Evolutionary conservation across 352 stramenopile species (phyloP), one percentile per base, ranked within the genome.

Genomic region (Blastocystis sp.): DNA sequence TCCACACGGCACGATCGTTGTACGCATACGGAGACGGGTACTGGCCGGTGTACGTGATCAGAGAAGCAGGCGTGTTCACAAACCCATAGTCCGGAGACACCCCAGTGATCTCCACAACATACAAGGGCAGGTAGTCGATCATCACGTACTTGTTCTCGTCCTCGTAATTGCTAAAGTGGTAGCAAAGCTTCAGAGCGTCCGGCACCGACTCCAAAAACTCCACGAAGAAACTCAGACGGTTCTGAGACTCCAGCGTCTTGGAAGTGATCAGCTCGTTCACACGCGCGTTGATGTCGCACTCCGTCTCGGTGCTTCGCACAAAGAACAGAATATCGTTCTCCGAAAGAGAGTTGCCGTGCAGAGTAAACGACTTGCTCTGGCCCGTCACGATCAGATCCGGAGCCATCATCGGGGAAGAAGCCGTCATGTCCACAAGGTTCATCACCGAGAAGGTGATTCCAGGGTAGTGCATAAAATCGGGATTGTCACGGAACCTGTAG

Each of bases 291-390:
- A 34, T 7, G 18, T 26, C 13, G 11, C 13, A n/a, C 39, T 59
- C 75, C 13, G 18, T 18, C 30, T 66, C 41, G 4, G 37, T 37
- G 11, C 41, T 20, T 24, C 20, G 63, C 9, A 89, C 66, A 24
- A 76, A 89, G 63, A 79, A 79, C 11, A 79, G 26, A 24, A 65
- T 30, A 65, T 89, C 78, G 13, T 78, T n/a, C 16, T 62, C 8
- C 18, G 56, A 55, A 24, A 89, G 45, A 13, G 24, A n/a, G 47
- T 79, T 79, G 30, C 78, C 78, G 8, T 50, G 64, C 43, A 89
- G 43, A 39, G 24, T 89, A 43, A 89, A 89, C 66, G 26, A 78
- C 66, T 89, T 89, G 45, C 24, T 76, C 63, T 79, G 63, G 11
- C 45, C 39, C 34, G 78, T 62, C 34, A 89, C 78, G 8, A 65